Conservation (phyloP, 352 stramenopile genomes). For the Peronospora destructor region DNA sequence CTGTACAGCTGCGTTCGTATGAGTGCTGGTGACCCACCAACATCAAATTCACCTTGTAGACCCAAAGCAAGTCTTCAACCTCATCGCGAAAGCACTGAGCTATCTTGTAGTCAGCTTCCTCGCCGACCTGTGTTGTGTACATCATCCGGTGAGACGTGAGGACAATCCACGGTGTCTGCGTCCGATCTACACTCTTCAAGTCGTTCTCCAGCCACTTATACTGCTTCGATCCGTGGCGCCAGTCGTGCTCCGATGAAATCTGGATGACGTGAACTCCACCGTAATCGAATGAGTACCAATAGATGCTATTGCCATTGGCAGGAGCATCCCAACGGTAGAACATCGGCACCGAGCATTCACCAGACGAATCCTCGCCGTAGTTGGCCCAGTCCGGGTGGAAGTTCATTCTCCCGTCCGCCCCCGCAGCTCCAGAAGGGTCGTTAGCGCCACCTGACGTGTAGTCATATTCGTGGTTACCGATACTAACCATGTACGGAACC, state of each 20-base stretch:
- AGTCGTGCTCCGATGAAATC: conserved; percentile 89
- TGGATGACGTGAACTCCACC: conserved; percentile 87
- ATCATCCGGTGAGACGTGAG: conserved; percentile 89
- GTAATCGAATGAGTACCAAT: conserved; percentile 91
- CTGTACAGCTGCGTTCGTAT: conserved; percentile 87
- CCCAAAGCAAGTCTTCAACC: conserved; percentile 85
- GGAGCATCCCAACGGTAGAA: conserved; percentile 64
- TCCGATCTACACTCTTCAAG: conserved; percentile 75
- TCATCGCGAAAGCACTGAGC: conserved; percentile 76
- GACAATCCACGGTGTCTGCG: conserved; percentile 87
- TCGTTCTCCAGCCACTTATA: conserved; percentile 87
- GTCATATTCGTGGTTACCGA: conserved; percentile 80
- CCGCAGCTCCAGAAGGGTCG: conserved; percentile 47
- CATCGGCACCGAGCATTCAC: conserved; percentile 75
- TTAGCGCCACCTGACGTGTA: conserved; percentile 49
- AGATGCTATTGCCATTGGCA: conserved; percentile 56
- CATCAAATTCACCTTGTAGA: conserved; percentile 87
- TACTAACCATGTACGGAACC: conserved; percentile 74
- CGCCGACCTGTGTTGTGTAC: conserved; percentile 75
- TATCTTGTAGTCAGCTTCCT: conserved; percentile 62
- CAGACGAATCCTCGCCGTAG: conserved; percentile 60
- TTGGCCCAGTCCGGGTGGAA: conserved; percentile 70
- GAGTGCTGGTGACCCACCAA: conserved; percentile 90
- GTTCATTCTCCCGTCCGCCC: conserved; percentile 45
- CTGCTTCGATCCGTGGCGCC: conserved; percentile 76